Conservation (phyloP, 2,329 filamentous ascomycete species). For the Cordyceps javanica region DNA sequence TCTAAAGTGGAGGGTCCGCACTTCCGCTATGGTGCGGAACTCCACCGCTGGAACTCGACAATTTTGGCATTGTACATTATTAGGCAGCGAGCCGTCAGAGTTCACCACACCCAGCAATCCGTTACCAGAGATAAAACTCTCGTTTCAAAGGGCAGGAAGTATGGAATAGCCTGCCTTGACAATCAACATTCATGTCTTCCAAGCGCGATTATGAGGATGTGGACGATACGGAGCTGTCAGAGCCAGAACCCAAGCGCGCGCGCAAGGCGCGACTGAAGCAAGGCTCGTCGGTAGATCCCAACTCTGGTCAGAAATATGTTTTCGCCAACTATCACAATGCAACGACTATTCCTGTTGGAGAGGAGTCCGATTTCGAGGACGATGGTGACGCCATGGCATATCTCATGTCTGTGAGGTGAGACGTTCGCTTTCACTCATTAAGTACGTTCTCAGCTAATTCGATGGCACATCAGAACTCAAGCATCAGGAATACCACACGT, state of each 20-base stretch:
- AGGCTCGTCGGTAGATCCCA: conserved; percentile 49
- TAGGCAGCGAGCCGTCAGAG: neutral
- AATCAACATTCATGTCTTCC: conserved; percentile 23
- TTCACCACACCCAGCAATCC: neutral
- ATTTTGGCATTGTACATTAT: conserved; percentile 3
- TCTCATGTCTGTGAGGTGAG: conserved; percentile 64
- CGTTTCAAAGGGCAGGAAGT: neutral
- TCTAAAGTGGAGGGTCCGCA: neutral
- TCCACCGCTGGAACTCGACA: neutral
- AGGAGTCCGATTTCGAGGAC: conserved; percentile 62
- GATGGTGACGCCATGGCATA: conserved; percentile 64
- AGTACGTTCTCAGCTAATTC: neutral
- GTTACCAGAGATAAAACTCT: too few species aligned
- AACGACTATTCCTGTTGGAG: conserved; percentile 40
- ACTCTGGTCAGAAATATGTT: conserved; percentile 66
- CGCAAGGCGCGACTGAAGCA: conserved; percentile 32
- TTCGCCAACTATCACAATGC: conserved; percentile 56
- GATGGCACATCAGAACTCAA: conserved; percentile 53
- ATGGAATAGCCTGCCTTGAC: neutral
- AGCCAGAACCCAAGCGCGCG: conserved; percentile 22
- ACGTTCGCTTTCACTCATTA: conserved; percentile 13
- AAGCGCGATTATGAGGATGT: conserved; percentile 29
- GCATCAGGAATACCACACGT: conserved; percentile 68
- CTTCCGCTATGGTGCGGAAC: conserved; percentile 4
- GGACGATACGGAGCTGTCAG: conserved; percentile 23